Evolutionary conservation across 371 early-diverging fungal species (phyloP).

Genomic region (Saksenaea oblongispora): DNA sequence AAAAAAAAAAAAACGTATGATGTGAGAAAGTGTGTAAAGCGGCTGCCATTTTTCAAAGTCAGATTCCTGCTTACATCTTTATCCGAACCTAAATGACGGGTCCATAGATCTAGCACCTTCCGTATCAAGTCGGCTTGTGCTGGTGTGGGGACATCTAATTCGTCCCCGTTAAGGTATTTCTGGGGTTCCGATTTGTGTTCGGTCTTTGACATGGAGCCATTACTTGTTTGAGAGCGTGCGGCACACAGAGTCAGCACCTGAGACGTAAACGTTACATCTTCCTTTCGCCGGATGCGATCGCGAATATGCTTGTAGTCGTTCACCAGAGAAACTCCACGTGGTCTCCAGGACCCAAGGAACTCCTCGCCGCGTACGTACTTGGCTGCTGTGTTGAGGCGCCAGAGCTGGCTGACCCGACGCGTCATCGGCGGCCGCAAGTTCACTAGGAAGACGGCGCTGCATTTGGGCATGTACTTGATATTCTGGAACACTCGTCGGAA

Average conservation of each 20-base stretch:
- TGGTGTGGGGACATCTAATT: constrained; percentile 8
- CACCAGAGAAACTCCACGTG: constrained; percentile 75
- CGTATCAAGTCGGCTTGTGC: constrained; percentile 33
- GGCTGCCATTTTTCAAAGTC: constrained; percentile 2
- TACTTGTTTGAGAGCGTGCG: constrained; percentile 17
- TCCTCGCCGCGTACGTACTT: constrained; percentile 90
- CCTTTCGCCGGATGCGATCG: constrained; percentile 26
- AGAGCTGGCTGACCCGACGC: constrained; percentile 60
- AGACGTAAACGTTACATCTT: constrained; percentile 15
- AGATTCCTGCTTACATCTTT: constrained; percentile 48
- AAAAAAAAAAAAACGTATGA: constrained; percentile 8
- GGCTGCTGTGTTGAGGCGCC: constrained; percentile 75
- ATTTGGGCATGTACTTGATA: constrained; percentile 41
- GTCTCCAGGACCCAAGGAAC: constrained; percentile 72
- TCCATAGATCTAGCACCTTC: constrained; percentile 53
- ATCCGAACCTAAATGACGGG: constrained; percentile 36
- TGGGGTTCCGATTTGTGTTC: neutral
- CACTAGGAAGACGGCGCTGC: constrained; percentile 58
- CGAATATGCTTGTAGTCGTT: constrained; percentile 53
- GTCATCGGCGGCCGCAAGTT: constrained; percentile 63
- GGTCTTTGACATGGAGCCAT: constrained; percentile 12
- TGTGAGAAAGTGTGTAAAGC: neutral
- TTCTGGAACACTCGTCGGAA: constrained; percentile 38
- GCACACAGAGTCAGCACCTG: constrained; percentile 16
- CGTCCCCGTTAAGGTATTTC: neutral